Percentiles rank a stretch among this genome's conserved stretches.
phyloP scores from a whole-genome alignment of 2,329 filamentous ascomycete genomes.

The Zasmidium cellare region DNA sequence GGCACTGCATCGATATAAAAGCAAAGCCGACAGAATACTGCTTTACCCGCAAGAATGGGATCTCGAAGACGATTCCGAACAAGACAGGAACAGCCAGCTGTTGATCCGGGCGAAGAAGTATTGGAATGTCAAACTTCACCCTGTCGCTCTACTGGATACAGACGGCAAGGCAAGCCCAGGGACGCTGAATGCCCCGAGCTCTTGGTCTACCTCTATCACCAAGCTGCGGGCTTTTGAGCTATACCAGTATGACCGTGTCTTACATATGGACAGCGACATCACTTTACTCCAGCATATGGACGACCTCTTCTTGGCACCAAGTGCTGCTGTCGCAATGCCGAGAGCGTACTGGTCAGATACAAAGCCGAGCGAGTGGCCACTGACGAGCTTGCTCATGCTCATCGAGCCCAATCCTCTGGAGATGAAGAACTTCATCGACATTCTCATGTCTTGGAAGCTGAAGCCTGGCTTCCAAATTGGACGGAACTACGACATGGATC shows the following conservation, averaged over 20 bases:
- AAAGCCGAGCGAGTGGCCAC: constrained; percentile 38
- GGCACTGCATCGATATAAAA: constrained; percentile 42
- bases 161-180: constrained; percentile 25
- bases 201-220: constrained; percentile 61
- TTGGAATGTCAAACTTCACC: constrained; percentile 53
- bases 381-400: constrained; percentile 64
- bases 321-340: constrained; percentile 61
- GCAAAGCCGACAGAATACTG: constrained; percentile 47
- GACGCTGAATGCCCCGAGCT: constrained; percentile 35
- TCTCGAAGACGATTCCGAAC: constrained; percentile 37
- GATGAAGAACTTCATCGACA: constrained; percentile 44
- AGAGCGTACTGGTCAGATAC: constrained; percentile 69
- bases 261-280: constrained; percentile 64
- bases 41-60: constrained; percentile 46
- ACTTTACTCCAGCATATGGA: constrained; percentile 65
- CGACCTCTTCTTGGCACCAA: constrained; percentile 68
- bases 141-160: constrained; percentile 44
- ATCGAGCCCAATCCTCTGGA: constrained; percentile 60
- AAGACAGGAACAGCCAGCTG: constrained; percentile 29
- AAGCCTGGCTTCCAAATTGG: constrained; percentile 44
- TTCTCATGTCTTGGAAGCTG: constrained; percentile 33
- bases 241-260: constrained; percentile 60
- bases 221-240: constrained; percentile 71
- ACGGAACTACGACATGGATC: constrained; percentile 32
- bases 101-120: constrained; percentile 43